phyloP scores from a whole-genome alignment of 352 stramenopile genomes.

The Phytophthora chlamydospora region DNA sequence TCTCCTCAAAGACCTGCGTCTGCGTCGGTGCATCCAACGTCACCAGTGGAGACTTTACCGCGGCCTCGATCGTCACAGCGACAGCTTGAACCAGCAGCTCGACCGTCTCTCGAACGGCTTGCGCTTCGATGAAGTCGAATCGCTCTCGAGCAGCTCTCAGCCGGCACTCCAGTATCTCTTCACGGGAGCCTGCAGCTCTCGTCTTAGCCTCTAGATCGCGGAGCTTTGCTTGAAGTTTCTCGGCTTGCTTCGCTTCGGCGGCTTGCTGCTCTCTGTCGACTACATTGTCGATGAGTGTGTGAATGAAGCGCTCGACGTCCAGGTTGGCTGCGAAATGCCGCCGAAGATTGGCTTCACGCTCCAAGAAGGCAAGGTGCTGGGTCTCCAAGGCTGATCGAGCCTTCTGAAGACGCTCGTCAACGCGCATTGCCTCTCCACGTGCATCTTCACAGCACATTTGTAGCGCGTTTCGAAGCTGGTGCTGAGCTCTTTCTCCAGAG shows the following conservation, averaged over 20 bases:
- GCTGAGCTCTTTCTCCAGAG: slow-evolving; percentile 13
- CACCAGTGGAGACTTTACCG: slow-evolving; percentile 4
- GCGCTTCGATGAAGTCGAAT: slow-evolving; percentile 45
- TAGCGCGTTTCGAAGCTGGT: slow-evolving; percentile 37
- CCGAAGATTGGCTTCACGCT: slow-evolving; percentile 22
- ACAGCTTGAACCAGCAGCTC: slow-evolving; percentile 45
- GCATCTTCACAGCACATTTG: slow-evolving; percentile 55
- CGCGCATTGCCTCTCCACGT: slow-evolving; percentile 24
- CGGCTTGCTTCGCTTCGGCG: slow-evolving; percentile 12
- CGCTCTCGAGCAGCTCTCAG: slow-evolving; percentile 33
- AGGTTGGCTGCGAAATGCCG: slow-evolving; percentile 19
- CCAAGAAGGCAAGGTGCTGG: slow-evolving; percentile 20
- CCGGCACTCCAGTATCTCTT: slow-evolving; percentile 39
- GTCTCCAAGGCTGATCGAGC: slow-evolving; percentile 17
- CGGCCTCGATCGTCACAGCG: slow-evolving; percentile 40
- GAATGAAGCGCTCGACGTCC: slow-evolving; percentile 37
- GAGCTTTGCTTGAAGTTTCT: slow-evolving; percentile 43
- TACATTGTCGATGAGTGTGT: slow-evolving; percentile 47
- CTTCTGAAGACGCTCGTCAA: slow-evolving; percentile 19
- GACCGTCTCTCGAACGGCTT: slow-evolving; percentile 51
- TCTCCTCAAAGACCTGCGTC: slow-evolving; percentile 9
- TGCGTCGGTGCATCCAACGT: slow-evolving; percentile 20
- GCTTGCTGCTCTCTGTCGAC: slow-evolving; percentile 51
- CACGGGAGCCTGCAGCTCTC: slow-evolving; percentile 27
- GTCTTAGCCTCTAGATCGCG: slow-evolving; percentile 37